phyloP scores from a whole-genome alignment of 768 basidiomycete species.

The Phaffia tasmanica region DNA sequence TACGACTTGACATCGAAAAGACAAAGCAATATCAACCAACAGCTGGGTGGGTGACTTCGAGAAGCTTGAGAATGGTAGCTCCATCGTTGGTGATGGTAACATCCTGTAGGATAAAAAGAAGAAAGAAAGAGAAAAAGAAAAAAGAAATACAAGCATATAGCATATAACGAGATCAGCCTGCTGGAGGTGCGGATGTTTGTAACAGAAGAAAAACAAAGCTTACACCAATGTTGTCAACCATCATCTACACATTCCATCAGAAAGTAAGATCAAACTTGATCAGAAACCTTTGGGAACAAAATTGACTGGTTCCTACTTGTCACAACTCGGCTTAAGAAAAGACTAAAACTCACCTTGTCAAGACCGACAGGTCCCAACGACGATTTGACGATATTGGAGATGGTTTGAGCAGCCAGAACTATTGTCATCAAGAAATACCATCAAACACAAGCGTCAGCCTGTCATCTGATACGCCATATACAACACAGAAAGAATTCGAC shows the following conservation, averaged over 20 bases:
- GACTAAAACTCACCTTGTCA: slow-evolving; percentile 51
- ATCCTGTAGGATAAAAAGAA: slow-evolving; percentile 50
- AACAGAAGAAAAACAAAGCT: slow-evolving; percentile 33
- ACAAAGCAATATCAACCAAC: slow-evolving; percentile 40
- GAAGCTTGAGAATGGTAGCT: slow-evolving; percentile 88
- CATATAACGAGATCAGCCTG: neutral
- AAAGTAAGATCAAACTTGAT: too few relatives aligned
- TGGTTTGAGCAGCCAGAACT: slow-evolving; percentile 92
- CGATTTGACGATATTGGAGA: slow-evolving; percentile 95
- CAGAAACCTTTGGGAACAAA: neutral
- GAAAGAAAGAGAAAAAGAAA: slow-evolving; percentile 25
- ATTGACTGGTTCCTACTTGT: neutral
- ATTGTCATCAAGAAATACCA: slow-evolving; percentile 23
- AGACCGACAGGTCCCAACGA: slow-evolving; percentile 88
- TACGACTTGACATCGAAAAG: neutral
- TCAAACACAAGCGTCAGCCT: neutral
- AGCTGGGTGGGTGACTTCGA: slow-evolving; percentile 92
- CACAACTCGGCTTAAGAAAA: neutral
- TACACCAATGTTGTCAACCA: slow-evolving; percentile 95
- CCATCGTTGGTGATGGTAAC: slow-evolving; percentile 99
- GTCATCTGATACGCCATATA: slow-evolving; percentile 11
- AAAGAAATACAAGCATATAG: neutral
- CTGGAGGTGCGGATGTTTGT: neutral
- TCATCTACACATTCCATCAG: slow-evolving; percentile 43
- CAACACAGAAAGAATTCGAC: slow-evolving; percentile 25